Evolutionary conservation across 495 filamentous ascomycete species (phyloP).

Genomic region (Viridothelium virens): DNA sequence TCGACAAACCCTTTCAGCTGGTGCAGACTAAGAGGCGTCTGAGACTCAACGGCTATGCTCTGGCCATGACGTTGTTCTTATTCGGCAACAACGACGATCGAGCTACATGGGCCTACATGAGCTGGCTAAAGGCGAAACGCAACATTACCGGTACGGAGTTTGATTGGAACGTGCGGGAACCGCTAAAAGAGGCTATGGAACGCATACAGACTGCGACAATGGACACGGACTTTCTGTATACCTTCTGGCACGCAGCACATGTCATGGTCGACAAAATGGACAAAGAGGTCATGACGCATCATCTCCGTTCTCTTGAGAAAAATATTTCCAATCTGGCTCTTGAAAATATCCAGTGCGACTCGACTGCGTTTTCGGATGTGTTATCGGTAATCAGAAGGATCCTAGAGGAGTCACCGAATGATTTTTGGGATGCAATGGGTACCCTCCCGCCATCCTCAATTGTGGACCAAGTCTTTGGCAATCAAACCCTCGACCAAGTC

Average conservation of each 20-base stretch:
- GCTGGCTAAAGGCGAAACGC: slow-evolving; percentile 54
- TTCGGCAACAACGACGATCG: slow-evolving; percentile 58
- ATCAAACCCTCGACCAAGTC: slow-evolving; percentile 55
- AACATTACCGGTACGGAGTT: slow-evolving; percentile 61
- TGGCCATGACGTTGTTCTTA: slow-evolving; percentile 71
- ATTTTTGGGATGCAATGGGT: slow-evolving; percentile 82
- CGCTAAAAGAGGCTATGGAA: slow-evolving; percentile 42
- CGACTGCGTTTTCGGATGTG: slow-evolving; percentile 51
- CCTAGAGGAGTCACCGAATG: slow-evolving; percentile 61
- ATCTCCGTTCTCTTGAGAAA: slow-evolving; percentile 67
- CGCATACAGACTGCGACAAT: slow-evolving; percentile 35
- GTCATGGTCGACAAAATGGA: slow-evolving; percentile 62
- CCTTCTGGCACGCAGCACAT: slow-evolving; percentile 68
- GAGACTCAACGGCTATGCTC: slow-evolving; percentile 61
- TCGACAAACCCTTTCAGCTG: slow-evolving; percentile 69
- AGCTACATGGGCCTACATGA: slow-evolving; percentile 57
- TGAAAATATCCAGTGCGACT: slow-evolving; percentile 60
- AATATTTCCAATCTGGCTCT: slow-evolving; percentile 69
- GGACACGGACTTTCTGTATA: slow-evolving; percentile 47
- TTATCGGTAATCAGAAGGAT: slow-evolving; percentile 58
- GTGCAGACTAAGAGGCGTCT: slow-evolving; percentile 66
- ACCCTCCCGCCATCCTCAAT: slow-evolving; percentile 65
- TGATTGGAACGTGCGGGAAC: slow-evolving; percentile 70
- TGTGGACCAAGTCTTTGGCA: slow-evolving; percentile 68
- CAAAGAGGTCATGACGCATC: slow-evolving; percentile 67